Evolutionary conservation across 129 eudicot genomes (phyloP).

Genomic region (Cynara cardunculus): DNA sequence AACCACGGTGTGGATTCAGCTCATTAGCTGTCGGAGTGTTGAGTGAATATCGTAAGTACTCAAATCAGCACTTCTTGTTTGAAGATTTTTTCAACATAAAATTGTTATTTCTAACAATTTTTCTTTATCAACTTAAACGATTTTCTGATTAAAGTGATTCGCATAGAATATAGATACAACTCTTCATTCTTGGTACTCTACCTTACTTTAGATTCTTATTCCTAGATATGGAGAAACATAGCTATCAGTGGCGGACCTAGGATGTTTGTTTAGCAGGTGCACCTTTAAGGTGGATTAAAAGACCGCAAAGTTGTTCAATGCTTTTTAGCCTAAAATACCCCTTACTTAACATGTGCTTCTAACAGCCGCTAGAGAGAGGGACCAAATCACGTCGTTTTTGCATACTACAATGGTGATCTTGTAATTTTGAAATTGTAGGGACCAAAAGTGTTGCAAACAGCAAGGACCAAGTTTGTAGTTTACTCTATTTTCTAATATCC

Average conservation of each 20-base stretch:
- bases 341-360: too few relatives aligned
- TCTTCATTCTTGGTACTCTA: background rate
- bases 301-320: background rate
- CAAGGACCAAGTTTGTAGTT: too few relatives aligned
- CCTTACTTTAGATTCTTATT: background rate
- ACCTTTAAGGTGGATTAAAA: background rate
- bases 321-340: background rate
- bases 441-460: too few relatives aligned
- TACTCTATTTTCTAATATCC: background rate
- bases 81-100: background rate
- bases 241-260: background rate
- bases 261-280: background rate
- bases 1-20: constrained; percentile 97
- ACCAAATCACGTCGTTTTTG: too few relatives aligned
- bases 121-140: background rate
- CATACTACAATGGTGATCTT: too few relatives aligned
- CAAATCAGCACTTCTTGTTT: background rate
- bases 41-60: constrained; percentile 72
- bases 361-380: too few relatives aligned
- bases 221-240: background rate
- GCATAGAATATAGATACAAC: background rate
- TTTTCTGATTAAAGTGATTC: background rate
- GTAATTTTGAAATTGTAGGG: too few relatives aligned
- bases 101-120: background rate
- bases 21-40: constrained; percentile 92